Evolutionary conservation across 306 rosid species (phyloP), one percentile per base, ranked within the genome.

Genomic region (Acacia confusa): DNA sequence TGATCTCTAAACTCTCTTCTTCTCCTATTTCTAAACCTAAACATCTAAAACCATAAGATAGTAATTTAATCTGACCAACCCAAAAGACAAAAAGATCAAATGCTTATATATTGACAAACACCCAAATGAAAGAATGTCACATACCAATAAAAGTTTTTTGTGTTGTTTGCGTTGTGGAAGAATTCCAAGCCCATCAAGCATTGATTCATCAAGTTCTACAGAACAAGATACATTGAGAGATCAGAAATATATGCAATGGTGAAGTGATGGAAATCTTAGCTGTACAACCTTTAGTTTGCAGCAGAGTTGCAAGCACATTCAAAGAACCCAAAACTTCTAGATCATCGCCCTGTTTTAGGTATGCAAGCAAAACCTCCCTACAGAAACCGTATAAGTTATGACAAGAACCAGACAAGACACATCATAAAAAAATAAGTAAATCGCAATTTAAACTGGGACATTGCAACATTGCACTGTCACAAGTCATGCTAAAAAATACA

Each of bases 131-230:
- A 87, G 72, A 83, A 81, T 41, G 27, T 36, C 58, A 34, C 84
- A 71, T 90, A 95, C 99, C 97, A 95, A 85, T 77, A 95, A 72
- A 58, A 90, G 92, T 84, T 92, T 93, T 88, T 95, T 95, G 68
- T 95, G 97, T 60, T 95, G 91, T 82, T 91, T 91, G 70, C 99
- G 95, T 78, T 90, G 98, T 24, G 99, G 99, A 86, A 95, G 99
- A 76, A 95, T 92, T 79, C 98, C 99, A 72, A 95, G 95, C 67
- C 90, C 94, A 67, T 95, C 97, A 71, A 92, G 91, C 97, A 90
- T 90, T 78, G 97, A 87, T 78, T 95, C 99, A 48, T 95, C 96
- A 79, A 95, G 87, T 81, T 95, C 99, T 95, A 79, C 72, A 79
- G 48, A 87, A 76, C 72, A 20, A 74, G 66, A 84, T 34, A 67